phyloP scores from a whole-genome alignment of 441 rosid species.

The Omphalea diandra region DNA sequence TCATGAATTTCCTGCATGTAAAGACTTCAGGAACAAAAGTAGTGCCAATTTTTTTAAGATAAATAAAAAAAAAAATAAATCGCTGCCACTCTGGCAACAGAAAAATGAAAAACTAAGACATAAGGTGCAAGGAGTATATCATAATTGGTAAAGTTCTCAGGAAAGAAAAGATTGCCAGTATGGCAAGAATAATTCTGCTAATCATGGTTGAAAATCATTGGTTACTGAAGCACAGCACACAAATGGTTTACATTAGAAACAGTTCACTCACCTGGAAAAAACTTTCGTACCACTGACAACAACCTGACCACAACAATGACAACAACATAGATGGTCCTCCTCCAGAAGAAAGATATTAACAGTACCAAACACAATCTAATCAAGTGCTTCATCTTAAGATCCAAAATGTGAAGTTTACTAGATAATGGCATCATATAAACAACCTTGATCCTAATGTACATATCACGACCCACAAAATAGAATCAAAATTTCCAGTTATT shows the following conservation, averaged over 20 bases:
- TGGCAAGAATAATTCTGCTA: not conserved
- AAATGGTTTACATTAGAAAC: not conserved
- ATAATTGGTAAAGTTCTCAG: not conserved
- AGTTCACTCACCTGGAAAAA: not conserved
- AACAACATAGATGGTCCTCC: not conserved
- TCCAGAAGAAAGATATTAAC: not conserved
- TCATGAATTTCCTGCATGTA: constrained; percentile 55
- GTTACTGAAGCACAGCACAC: not conserved
- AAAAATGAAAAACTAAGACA: not conserved
- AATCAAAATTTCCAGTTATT: not conserved
- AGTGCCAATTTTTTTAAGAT: not conserved
- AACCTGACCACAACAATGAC: not conserved
- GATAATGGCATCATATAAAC: not conserved
- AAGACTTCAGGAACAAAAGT: constrained; percentile 10
- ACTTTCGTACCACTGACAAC: not conserved
- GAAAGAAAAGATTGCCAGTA: not conserved
- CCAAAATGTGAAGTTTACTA: constrained; percentile 27
- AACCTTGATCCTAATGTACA: not conserved
- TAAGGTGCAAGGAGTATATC: not conserved
- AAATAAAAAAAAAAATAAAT: too few relatives aligned
- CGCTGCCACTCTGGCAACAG: too few relatives aligned
- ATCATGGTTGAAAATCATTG: not conserved
- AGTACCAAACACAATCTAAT: not conserved
- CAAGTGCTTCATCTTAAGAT: constrained; percentile 31
- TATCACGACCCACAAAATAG: not conserved